Evolutionary conservation across 495 filamentous ascomycete species (phyloP), one percentile per base, ranked within the genome.

Genomic region (Aspergillus incahuasiensis): DNA sequence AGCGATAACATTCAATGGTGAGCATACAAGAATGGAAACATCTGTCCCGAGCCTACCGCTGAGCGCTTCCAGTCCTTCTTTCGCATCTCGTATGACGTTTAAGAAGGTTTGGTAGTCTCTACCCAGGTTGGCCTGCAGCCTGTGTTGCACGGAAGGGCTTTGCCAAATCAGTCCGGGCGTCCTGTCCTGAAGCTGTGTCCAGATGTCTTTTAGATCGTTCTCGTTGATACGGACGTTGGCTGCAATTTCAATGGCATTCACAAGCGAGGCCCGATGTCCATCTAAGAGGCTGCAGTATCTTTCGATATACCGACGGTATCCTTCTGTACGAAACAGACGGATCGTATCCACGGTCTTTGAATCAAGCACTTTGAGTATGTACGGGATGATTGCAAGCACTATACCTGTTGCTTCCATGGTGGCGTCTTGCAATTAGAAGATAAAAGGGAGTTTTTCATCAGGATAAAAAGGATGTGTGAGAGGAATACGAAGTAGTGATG

Each of bases 161-260:
- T 24, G n/a, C 48, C 35, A 40, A 9, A 24, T 13, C 2, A 8
- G 24, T 24, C n/a, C n/a, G n/a, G n/a, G n/a, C n/a, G 12, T 2
- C 13, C 4, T n/a, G 19, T 32, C 7, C 3, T 50, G 19, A 4
- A 6, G 32, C 21, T 20, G 32, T 7, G 9, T 40, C 20, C 24
- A 40, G 32, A n/a, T 16, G 30, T 24, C 21, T 19, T 43, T 18
- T 22, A 22, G 15, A 8, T n/a, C 32, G 8, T 39, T 20, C 18
- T 25, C 15, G 34, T 5, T 49, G 30, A 25, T 50, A 1, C n/a
- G 11, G 9, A 25, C 13, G 8, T 16, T 19, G 1, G 40, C 13
- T 11, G 34, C 48, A 13, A 39, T 50, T 34, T 50, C 48, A 50
- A 48, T 35, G n/a, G 46, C 48, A 15, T 40, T 39, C 20, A 50